phyloP scores from a whole-genome alignment of 2,329 filamentous ascomycete species.

The Aspergillus amoenus region DNA sequence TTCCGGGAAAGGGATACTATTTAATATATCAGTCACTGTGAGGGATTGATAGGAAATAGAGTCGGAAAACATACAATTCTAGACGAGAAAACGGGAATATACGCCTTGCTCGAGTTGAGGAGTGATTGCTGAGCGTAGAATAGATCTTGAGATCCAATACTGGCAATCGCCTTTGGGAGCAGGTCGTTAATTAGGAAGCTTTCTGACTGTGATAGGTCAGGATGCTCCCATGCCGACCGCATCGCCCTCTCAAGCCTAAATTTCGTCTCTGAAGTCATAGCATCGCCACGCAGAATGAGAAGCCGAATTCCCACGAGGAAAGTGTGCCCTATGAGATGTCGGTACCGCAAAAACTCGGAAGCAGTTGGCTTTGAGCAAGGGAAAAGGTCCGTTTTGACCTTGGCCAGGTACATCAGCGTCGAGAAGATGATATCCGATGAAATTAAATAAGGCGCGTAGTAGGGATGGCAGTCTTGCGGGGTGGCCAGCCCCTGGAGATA shows the following conservation, averaged over 20 bases:
- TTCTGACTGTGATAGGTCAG: conserved; percentile 32
- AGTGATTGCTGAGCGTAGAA: conserved; percentile 10
- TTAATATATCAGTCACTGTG: conserved; percentile 5
- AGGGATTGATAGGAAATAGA: background rate
- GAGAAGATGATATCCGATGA: conserved; percentile 33
- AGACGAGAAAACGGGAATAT: conserved; percentile 28
- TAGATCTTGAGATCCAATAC: conserved; percentile 20
- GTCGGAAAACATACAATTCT: conserved; percentile 27
- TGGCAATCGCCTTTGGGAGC: conserved; percentile 29
- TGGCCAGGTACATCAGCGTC: conserved; percentile 35
- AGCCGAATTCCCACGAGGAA: conserved; percentile 36
- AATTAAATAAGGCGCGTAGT: conserved; percentile 29
- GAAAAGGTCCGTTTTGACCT: conserved; percentile 32
- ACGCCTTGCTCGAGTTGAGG: conserved; percentile 18
- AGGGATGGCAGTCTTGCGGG: conserved; percentile 29
- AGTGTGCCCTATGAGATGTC: conserved; percentile 25
- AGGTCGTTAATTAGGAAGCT: conserved; percentile 32
- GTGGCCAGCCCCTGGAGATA: conserved; percentile 31
- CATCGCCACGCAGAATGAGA: conserved; percentile 31
- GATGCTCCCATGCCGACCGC: conserved; percentile 33
- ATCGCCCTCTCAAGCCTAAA: conserved; percentile 32
- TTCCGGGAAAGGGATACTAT: conserved; percentile 35
- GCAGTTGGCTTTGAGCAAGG: conserved; percentile 27
- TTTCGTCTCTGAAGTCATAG: conserved; percentile 25
- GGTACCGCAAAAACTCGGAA: conserved; percentile 17